These are phyloP conservation scores for Blumeria hordei DNA, from an alignment of 2,329 filamentous ascomycete genomes.

Conservation along the genomic window DNA sequence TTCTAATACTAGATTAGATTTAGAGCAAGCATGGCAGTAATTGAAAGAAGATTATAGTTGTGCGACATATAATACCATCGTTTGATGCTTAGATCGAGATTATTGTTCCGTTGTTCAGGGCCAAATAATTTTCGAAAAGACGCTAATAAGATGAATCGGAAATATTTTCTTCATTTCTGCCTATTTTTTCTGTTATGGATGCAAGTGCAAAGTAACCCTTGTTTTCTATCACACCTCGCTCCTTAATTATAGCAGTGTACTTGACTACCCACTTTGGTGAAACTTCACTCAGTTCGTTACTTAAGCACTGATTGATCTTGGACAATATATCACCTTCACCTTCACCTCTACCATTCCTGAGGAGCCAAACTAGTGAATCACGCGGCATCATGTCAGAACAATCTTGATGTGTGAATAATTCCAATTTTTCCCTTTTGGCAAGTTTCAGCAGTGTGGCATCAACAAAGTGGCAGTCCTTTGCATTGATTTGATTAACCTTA, in stretches of 20 bases:
- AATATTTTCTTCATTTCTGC: too few species aligned
- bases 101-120: too few species aligned
- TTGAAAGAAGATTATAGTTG: too few species aligned
- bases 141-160: too few species aligned
- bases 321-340: constrained; percentile 56
- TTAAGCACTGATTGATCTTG: constrained; percentile 17
- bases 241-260: constrained; percentile 84
- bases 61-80: too few species aligned
- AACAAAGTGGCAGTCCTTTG: constrained; percentile 86
- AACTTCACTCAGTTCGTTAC: constrained; percentile 51
- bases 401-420: constrained; percentile 82
- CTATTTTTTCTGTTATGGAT: constrained; percentile 36
- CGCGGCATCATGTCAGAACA: constrained; percentile 74
- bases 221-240: constrained; percentile 89
- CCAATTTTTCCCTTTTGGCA: constrained; percentile 62
- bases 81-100: too few species aligned
- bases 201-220: constrained; percentile 81
- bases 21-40: too few species aligned
- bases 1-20: too few species aligned
- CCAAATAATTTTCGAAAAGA: too few species aligned
- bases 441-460: constrained; percentile 66
- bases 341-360: constrained; percentile 37
- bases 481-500: constrained; percentile 83
- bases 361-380: constrained; percentile 62
- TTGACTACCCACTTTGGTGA: constrained; percentile 87